Percentiles rank a stretch among this genome's conserved stretches.
Conservation (phyloP, 2,329 filamentous ascomycete genomes). For the Zymoseptoria tritici region DNA sequence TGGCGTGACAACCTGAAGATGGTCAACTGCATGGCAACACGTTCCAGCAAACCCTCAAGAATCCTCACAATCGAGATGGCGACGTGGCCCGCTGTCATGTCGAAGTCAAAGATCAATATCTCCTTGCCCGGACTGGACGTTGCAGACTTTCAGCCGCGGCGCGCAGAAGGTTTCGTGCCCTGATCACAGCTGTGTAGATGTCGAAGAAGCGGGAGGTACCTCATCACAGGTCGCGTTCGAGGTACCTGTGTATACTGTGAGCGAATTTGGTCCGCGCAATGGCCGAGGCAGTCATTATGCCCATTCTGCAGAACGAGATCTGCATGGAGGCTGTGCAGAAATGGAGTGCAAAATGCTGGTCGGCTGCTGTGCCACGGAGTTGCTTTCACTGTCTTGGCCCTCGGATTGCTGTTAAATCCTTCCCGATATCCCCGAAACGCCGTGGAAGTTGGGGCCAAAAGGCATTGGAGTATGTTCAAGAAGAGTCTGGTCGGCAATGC, state of each 20-base stretch:
- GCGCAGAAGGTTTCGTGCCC: too few species aligned
- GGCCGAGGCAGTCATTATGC: not conserved
- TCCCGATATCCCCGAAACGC: too few species aligned
- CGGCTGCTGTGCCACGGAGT: not conserved
- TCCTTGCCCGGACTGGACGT: not conserved
- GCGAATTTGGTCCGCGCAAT: not conserved
- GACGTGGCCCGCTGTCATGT: too few species aligned
- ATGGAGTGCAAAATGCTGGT: too few species aligned
- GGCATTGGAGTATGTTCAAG: too few species aligned
- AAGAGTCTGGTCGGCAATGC: too few species aligned
- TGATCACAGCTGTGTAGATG: not conserved
- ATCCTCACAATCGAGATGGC: not conserved
- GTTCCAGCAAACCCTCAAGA: not conserved
- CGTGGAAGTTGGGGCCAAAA: too few species aligned
- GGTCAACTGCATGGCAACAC: not conserved
- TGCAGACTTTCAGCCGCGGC: too few species aligned
- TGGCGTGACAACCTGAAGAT: too few species aligned
- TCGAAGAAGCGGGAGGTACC: too few species aligned
- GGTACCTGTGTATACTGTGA: not conserved
- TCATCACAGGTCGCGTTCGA: not conserved
- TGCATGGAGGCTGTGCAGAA: too few species aligned
- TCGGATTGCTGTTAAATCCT: too few species aligned
- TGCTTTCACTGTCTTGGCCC: not conserved
- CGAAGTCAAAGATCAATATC: not conserved
- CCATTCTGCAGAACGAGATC: not conserved